These are phyloP conservation scores for Phaeotremella skinneri DNA, from an alignment of 768 basidiomycete genomes.

Conservation along the genomic window DNA sequence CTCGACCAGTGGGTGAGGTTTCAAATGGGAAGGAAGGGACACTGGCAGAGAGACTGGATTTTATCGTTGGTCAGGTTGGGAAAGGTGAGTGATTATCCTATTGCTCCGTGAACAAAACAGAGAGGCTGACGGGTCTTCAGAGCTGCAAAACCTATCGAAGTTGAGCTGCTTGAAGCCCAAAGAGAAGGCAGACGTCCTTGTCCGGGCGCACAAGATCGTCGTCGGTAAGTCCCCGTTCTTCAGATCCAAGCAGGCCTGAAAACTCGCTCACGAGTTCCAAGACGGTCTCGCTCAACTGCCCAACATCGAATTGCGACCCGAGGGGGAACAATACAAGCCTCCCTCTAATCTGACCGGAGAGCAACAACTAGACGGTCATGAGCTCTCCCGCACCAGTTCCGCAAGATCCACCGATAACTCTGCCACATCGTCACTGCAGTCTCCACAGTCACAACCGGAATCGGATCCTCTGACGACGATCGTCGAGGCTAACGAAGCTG, in stretches of 20 bases:
- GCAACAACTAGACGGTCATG: background rate
- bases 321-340: slow-evolving; percentile 51
- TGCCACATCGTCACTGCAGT: background rate
- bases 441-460: slow-evolving; percentile 5
- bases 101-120: background rate
- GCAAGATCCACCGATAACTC: slow-evolving; percentile 1
- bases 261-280: slow-evolving; percentile 18
- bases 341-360: background rate
- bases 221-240: slow-evolving; percentile 74
- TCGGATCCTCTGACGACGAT: slow-evolving; percentile 21
- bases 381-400: background rate
- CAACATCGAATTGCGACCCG: slow-evolving; percentile 69
- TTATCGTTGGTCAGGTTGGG: slow-evolving; percentile 71
- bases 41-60: slow-evolving; percentile 55
- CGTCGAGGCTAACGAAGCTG: slow-evolving; percentile 4
- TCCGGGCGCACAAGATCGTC: slow-evolving; percentile 78
- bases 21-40: slow-evolving; percentile 33
- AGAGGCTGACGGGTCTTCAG: slow-evolving; percentile 49
- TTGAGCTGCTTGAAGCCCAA: slow-evolving; percentile 60
- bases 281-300: slow-evolving; percentile 57
- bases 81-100: slow-evolving; percentile 59
- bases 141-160: slow-evolving; percentile 59
- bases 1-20: slow-evolving; percentile 57
- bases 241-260: slow-evolving; percentile 1
- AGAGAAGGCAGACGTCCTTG: slow-evolving; percentile 75